A percentile compares a stretch with the other conserved stretches of the same genome.
phyloP scores from a whole-genome alignment of 2,329 filamentous ascomycete species.

The Sclerotinia subarctica region DNA sequence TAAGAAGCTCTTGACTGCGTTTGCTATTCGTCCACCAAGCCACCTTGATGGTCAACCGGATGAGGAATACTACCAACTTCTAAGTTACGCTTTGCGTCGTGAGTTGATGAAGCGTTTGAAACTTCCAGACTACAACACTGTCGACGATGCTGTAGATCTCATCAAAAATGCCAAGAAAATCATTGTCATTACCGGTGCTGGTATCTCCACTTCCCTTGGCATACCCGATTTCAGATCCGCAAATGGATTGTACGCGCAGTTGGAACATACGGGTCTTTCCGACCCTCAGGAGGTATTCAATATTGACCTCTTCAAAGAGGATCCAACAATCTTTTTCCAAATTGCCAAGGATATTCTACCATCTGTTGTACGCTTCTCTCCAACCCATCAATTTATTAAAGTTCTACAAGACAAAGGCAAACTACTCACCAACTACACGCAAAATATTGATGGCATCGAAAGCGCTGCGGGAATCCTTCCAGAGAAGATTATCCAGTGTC shows the following conservation, averaged over 20 bases:
- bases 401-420: conserved; percentile 85
- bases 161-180: conserved; percentile 76
- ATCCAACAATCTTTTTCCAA: conserved; percentile 87
- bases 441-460: conserved; percentile 98
- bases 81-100: conserved; percentile 73
- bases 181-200: conserved; percentile 89
- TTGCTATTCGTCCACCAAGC: conserved; percentile 69
- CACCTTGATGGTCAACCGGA: conserved; percentile 74
- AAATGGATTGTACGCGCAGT: conserved; percentile 83
- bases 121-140: conserved; percentile 72
- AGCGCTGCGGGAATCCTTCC: conserved; percentile 75
- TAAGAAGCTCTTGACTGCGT: conserved; percentile 82
- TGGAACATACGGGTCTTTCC: conserved; percentile 68
- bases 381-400: conserved; percentile 90
- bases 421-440: conserved; percentile 93
- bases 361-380: conserved; percentile 73
- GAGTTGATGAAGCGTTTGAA: conserved; percentile 82
- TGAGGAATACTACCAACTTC: conserved; percentile 68
- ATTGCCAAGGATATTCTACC: conserved; percentile 90
- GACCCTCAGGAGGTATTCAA: conserved; percentile 97
- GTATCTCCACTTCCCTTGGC: conserved; percentile 93
- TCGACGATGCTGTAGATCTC: conserved; percentile 81
- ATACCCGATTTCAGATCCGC: conserved; percentile 96
- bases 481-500: conserved; percentile 89
- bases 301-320: conserved; percentile 78